These are phyloP conservation scores for Neurospora intermedia DNA, from an alignment of 495 filamentous ascomycete species.

Conservation along the genomic window DNA sequence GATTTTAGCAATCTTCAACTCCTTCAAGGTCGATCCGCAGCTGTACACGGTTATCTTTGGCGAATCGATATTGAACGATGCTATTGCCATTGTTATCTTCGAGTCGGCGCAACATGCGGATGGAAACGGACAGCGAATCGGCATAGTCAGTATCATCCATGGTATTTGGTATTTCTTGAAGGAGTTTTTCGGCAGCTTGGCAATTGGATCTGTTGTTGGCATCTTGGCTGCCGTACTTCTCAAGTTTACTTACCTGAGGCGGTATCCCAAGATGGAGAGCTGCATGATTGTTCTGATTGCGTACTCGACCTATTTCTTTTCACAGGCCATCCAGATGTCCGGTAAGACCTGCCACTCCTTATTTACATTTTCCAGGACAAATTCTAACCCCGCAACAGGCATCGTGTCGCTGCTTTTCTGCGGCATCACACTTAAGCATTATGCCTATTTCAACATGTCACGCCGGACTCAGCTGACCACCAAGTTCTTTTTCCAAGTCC, in stretches of 20 bases:
- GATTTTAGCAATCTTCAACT: slow-evolving; percentile 96
- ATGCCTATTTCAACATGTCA: slow-evolving; percentile 99
- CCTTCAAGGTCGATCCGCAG: slow-evolving; percentile 97
- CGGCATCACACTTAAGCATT: slow-evolving; percentile 96
- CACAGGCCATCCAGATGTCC: slow-evolving; percentile 87
- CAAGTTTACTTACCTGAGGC: slow-evolving; percentile 85
- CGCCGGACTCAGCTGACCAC: slow-evolving; percentile 93
- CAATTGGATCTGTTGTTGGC: slow-evolving; percentile 79
- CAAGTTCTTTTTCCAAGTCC: slow-evolving; percentile 92
- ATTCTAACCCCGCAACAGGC: slow-evolving; percentile 41
- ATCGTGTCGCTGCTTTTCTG: slow-evolving; percentile 96
- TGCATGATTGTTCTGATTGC: slow-evolving; percentile 87
- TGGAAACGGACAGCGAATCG: slow-evolving; percentile 48
- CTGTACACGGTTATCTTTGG: slow-evolving; percentile 97
- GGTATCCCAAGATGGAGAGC: slow-evolving; percentile 93
- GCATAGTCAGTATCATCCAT: slow-evolving; percentile 69
- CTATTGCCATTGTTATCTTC: slow-evolving; percentile 95
- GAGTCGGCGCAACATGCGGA: slow-evolving; percentile 90
- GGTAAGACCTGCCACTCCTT: slow-evolving; percentile 44
- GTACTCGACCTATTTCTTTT: slow-evolving; percentile 94
- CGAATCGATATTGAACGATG: slow-evolving; percentile 96
- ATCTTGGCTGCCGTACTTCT: slow-evolving; percentile 76
- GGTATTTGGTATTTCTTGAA: slow-evolving; percentile 89
- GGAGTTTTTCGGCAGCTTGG: slow-evolving; percentile 88
- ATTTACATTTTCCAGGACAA: slow-evolving; percentile 6